Evolutionary conservation across 768 basidiomycete genomes (phyloP), one percentile per base, ranked within the genome.

Genomic region (Russula sp.): DNA sequence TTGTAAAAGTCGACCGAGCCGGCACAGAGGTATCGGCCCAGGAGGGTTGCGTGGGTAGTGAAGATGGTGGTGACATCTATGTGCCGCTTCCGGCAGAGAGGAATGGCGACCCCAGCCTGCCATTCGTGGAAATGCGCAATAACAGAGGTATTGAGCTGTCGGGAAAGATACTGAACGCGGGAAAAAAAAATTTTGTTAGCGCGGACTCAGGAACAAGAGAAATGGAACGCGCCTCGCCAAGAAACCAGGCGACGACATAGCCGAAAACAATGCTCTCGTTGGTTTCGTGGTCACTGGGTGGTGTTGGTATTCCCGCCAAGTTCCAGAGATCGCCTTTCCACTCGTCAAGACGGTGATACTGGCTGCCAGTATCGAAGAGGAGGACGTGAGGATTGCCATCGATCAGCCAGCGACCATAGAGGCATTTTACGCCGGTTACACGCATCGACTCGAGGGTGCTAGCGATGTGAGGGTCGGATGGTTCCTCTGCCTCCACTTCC

Each of bases 251-350:
- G 57, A 96, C 91, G 66, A 99, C 86, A 75, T 99, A 99, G 14
- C 96, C 96, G 76, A 98, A 95, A 59, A 98, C 80, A 73, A 99
- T 94, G 27, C 95, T 89, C 72, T 99, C 96, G 80, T 99, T 99
- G 27, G 97, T 99, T 75, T 99, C 96, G 71, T 90, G 88, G 75
- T 99, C 96, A 70, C 91, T 91, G 1, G 94, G 92, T 18, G 97
- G 97, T 50, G 91, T 91, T 6, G 97, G 97, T 63, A 99, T 99
- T 52, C 96, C 97, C 10, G 97, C 96, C 54, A 99, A 76, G 75
- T 94, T 97, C 97, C 97, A 99, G 22, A 99, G 83, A 71, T 99
- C 97, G 52, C 88, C 86, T 75, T 99, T 99, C 97, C 97, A 99
- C 73, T 99, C 97, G 75, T 99, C 96, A 64, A 98, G 81, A 4